Evolutionary conservation across 2,329 filamentous ascomycete genomes (phyloP), one percentile per base, ranked within the genome.

Genomic region (Davidsoniella neocaledoniae): DNA sequence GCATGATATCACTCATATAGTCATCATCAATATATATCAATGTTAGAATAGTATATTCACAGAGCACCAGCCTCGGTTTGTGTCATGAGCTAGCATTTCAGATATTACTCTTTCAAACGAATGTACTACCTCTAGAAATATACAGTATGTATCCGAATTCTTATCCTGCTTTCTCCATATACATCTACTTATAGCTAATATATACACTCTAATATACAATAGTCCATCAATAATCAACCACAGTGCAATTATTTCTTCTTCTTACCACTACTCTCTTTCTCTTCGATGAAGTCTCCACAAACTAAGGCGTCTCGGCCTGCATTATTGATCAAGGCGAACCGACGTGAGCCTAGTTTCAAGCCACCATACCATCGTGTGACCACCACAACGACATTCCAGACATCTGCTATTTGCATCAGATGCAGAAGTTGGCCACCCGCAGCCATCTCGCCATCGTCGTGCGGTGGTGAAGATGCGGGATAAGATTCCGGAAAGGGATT

Each of bases 281-380:
- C 77, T 51, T 68, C 70, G 8, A 76, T 79, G 57, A 85, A 76
- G 0, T 83, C 84, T 1, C 83, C 86, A 60, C 77, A 77, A 7
- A 94, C 75, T 55, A 96, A 72, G 0, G 83, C 84, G 65, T 95
- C 87, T 59, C 88, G 76, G 6, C 87, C 88, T 7, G 80, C 83
- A 50, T 76, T 74, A 61, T 95, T 95, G 61, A 98, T 96, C 49
- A 94, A 70, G 10, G 86, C 78, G 62, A 98, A 98, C 56, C 91
- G 71, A 62, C 88, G 82, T 46, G 90, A 88, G 0, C 91, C 91
- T 43, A 98, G 66, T 58, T 87, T 82, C 52, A 94, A 76, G 1
- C 91, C 91, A 3, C 91, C 91, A 64, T 94, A 98, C 91, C 91
- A 98, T 55, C 91, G 70, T 38, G 85, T 87, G 25, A 98, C 90